Evolutionary conservation across 2,329 filamentous ascomycete species (phyloP).

Genomic region (Fusarium goolgardi): DNA sequence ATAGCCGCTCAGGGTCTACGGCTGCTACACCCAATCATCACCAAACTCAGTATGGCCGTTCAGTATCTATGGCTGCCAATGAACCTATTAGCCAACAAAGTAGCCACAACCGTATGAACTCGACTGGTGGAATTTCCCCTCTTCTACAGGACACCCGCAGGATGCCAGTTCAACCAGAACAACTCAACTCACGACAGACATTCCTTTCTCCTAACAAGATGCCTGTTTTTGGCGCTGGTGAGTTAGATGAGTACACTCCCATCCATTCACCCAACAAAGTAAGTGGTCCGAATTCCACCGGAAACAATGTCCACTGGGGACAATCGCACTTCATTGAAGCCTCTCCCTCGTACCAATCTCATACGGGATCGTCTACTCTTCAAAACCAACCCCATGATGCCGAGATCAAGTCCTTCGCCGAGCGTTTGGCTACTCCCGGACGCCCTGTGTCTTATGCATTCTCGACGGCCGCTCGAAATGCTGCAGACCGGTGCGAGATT

Average conservation of each 20-base stretch:
- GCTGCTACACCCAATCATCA: background rate
- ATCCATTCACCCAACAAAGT: constrained; percentile 15
- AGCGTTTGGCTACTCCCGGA: constrained; percentile 12
- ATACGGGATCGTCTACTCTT: constrained; percentile 12
- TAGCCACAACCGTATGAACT: background rate
- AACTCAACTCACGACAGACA: background rate
- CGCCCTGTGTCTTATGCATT: constrained; percentile 12
- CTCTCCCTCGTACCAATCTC: constrained; percentile 5
- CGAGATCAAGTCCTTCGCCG: constrained; percentile 11
- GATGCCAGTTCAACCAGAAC: background rate
- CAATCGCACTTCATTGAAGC: background rate
- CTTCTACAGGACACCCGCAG: background rate
- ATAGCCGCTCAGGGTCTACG: background rate
- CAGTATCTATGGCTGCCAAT: background rate
- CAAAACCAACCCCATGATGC: constrained; percentile 4
- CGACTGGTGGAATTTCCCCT: background rate
- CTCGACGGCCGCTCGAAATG: constrained; percentile 16
- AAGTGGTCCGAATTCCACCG: background rate
- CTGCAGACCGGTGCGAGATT: constrained; percentile 19
- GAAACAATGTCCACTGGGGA: constrained; percentile 9
- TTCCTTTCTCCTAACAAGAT: background rate
- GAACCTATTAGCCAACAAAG: background rate
- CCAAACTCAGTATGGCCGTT: background rate
- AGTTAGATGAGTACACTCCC: constrained; percentile 14
- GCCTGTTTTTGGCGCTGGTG: background rate